Evolutionary conservation across 768 basidiomycete species (phyloP).

Genomic region (Glaciozyma antarctica): DNA sequence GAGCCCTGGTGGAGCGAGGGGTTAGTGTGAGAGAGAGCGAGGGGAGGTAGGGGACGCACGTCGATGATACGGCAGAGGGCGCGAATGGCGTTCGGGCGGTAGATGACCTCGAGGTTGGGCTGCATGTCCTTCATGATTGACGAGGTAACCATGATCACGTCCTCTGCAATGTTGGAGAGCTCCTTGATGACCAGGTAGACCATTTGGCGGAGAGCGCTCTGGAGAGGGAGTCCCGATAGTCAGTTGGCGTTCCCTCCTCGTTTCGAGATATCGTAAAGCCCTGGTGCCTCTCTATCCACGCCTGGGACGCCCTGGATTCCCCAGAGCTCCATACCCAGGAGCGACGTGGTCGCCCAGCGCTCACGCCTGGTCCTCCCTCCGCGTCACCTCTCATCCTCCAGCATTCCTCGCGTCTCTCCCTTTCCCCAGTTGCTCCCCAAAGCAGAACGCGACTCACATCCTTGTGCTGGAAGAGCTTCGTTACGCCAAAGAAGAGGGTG

Average conservation of each 20-base stretch:
- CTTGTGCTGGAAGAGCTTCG: constrained; percentile 98
- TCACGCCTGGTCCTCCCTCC: background rate
- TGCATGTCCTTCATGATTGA: constrained; percentile 99
- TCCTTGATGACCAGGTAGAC: constrained; percentile 99
- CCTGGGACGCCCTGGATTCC: background rate
- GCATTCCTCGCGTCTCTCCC: background rate
- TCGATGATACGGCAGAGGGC: constrained; percentile 94
- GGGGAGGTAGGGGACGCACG: constrained; percentile 49
- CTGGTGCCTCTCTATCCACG: background rate
- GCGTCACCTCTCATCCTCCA: background rate
- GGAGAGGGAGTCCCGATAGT: constrained; percentile 1
- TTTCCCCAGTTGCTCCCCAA: background rate
- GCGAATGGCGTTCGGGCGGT: constrained; percentile 93
- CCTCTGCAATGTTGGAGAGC: constrained; percentile 85
- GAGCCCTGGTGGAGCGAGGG: constrained; percentile 56
- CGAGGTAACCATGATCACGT: constrained; percentile 98
- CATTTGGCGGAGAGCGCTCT: constrained; percentile 93
- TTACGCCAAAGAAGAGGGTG: constrained; percentile 94
- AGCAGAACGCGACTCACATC: constrained; percentile 56
- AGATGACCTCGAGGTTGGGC: constrained; percentile 95
- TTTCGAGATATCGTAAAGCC: background rate
- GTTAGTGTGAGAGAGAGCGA: background rate
- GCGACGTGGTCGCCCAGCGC: too few species aligned
- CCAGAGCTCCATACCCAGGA: too few species aligned
- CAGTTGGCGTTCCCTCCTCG: background rate